Conservation (phyloP, 2,329 filamentous ascomycete species). For the Xylaria sp. region DNA sequence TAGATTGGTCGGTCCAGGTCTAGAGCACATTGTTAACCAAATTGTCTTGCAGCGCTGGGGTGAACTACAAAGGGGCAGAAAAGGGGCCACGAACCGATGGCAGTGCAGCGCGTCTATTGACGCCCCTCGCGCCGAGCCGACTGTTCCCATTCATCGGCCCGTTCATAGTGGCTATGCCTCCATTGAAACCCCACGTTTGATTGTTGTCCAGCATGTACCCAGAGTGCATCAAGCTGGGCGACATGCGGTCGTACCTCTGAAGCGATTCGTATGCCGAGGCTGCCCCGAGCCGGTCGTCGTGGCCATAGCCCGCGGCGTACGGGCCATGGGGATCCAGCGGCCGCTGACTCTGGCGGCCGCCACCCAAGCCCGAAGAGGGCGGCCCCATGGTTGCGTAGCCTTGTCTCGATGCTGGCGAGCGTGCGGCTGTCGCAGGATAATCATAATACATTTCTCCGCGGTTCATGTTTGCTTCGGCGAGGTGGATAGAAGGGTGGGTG, state of each 20-base stretch:
- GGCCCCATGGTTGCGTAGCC: conserved; percentile 68
- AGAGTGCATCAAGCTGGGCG: conserved; percentile 53
- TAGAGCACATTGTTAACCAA: conserved; percentile 43
- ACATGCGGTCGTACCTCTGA: conserved; percentile 53
- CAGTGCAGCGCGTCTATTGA: conserved; percentile 70
- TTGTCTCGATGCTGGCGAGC: conserved; percentile 77
- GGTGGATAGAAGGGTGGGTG: conserved; percentile 39
- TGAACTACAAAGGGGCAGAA: conserved; percentile 14
- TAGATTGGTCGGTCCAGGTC: conserved; percentile 64
- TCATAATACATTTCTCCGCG: conserved; percentile 79
- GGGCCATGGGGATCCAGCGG: conserved; percentile 80
- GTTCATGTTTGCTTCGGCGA: conserved; percentile 55
- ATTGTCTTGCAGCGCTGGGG: conserved; percentile 1
- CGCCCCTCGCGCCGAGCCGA: conserved; percentile 61
- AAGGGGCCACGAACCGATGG: conserved; percentile 72
- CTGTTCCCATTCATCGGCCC: conserved; percentile 73
- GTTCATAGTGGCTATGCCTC: conserved; percentile 71
- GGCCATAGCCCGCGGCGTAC: conserved; percentile 72
- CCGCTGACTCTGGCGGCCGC: conserved; percentile 76
- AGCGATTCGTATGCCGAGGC: conserved; percentile 68
- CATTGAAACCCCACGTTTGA: conserved; percentile 82
- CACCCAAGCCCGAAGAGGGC: conserved; percentile 58
- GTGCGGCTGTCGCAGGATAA: conserved; percentile 68
- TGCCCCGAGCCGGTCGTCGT: conserved; percentile 70
- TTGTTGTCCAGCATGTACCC: conserved; percentile 72